Evolutionary conservation across 495 filamentous ascomycete genomes (phyloP), one percentile per base, ranked within the genome.

Genomic region (Neurospora intermedia): DNA sequence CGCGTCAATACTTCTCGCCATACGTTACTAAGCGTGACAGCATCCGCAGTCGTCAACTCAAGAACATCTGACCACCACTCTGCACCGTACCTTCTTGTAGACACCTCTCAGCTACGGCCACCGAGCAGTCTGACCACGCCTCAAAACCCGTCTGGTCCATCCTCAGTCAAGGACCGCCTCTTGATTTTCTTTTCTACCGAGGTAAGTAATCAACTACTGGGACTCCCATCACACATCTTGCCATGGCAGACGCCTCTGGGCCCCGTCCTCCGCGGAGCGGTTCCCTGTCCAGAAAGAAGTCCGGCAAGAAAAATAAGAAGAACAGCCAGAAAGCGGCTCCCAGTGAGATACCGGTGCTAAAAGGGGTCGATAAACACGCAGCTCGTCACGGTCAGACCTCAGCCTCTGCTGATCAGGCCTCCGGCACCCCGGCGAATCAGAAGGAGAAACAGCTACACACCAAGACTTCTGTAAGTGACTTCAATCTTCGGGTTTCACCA

Each of bases 341-440:
- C 31, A n/a, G 27, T 69, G 54, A 72, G 38, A 70, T 39, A 18
- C 71, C 48, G 27, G 69, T 74, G 4, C 70, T 69, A 9, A 71
- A 73, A 66, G 39, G 59, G 35, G 62, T 77, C 75, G 76, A 76
- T 75, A 42, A 31, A 31, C 76, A 76, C 72, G 74, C 72, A 77
- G 75, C 43, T 59, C 20, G 70, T 27, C 73, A 66, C 39, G 70
- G 71, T 43, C 35, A 45, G 31, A 20, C 41, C 54, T 35, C 43
- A 38, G 69, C n/a, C 54, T 16, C 43, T 43, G 31, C 45, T 72
- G 27, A 15, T 31, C 41, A 13, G 5, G 23, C 35, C 27, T 38
- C 42, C 39, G 6, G n/a, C 41, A n/a, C 69, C 31, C 13, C n/a
- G 42, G 27, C 46, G 15, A 45, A 40, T n/a, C 41, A 20, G 23